Evolutionary conservation across 805 yeast genomes (phyloP).

Genomic region (Brettanomyces custersianus): DNA sequence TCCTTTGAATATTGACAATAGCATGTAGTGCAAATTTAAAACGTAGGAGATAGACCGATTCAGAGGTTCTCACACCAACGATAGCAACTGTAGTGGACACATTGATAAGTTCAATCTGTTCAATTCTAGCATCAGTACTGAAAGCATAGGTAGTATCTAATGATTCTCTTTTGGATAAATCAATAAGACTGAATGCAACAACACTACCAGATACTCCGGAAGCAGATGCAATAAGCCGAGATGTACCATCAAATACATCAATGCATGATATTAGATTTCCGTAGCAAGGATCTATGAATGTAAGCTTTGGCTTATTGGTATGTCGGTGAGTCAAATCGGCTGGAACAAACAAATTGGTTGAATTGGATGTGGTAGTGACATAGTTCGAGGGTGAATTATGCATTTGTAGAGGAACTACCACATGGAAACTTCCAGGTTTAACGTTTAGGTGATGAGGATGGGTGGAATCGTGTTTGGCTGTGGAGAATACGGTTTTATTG

Average conservation of each 20-base stretch:
- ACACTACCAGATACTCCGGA: neutral
- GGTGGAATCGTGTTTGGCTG: neutral
- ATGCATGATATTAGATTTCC: neutral
- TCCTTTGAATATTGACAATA: neutral
- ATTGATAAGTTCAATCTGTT: neutral
- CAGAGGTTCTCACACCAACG: neutral
- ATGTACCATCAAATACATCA: neutral
- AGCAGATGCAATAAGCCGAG: neutral
- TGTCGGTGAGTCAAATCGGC: neutral
- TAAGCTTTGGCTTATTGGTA: too few species aligned
- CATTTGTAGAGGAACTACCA: too few species aligned
- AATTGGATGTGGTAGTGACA: too few species aligned
- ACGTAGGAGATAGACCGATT: neutral
- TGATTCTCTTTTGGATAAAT: neutral
- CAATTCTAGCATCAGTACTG: neutral
- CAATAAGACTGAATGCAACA: neutral
- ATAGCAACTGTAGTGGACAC: neutral
- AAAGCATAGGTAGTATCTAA: neutral
- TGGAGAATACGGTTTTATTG: neutral
- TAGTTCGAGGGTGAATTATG: too few species aligned
- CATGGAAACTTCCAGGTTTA: too few species aligned
- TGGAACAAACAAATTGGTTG: too few species aligned
- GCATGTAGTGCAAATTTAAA: neutral
- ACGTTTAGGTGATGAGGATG: too few species aligned
- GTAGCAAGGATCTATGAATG: constrained; percentile 1